Percentiles rank a stretch among this genome's conserved stretches.
phyloP scores from a whole-genome alignment of 2,329 filamentous ascomycete genomes.

The Verruconis gallopava region DNA sequence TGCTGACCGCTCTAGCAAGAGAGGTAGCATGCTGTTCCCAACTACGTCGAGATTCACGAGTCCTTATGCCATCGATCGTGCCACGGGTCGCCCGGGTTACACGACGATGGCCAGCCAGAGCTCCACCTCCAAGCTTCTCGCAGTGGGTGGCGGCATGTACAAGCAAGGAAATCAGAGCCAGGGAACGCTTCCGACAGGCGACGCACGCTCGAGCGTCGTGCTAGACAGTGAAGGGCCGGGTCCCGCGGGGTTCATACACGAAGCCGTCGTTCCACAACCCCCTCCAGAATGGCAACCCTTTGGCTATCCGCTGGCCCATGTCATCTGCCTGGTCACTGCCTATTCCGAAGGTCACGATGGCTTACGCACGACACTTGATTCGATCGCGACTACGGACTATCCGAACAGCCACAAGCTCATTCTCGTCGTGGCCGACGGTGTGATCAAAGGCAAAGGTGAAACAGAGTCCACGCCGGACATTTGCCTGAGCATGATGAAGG shows the following conservation, averaged over 20 bases:
- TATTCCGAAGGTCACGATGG: constrained; percentile 94
- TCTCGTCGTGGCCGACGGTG: constrained; percentile 88
- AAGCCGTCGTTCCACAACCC: constrained; percentile 88
- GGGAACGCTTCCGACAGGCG: constrained; percentile 36
- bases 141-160: constrained; percentile 56
- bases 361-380: constrained; percentile 86
- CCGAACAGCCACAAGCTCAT: constrained; percentile 98
- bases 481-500: constrained; percentile 85
- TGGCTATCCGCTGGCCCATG: constrained; percentile 84
- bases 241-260: constrained; percentile 89
- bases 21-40: constrained; percentile 72
- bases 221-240: constrained; percentile 58
- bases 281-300: constrained; percentile 96
- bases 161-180: constrained; percentile 45
- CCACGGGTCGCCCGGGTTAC: constrained; percentile 44
- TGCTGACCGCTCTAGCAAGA: constrained; percentile 62
- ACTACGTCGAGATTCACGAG: constrained; percentile 92
- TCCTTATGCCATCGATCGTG: constrained; percentile 64
- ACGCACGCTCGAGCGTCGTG: constrained; percentile 40
- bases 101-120: constrained; percentile 94
- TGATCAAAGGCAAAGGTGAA: constrained; percentile 95
- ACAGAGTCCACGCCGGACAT: constrained; percentile 77
- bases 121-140: constrained; percentile 58
- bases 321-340: constrained; percentile 87
- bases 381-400: constrained; percentile 93